Base-by-base conservation (phyloP, 768 basidiomycete species). In the Gelatoporia subvermispora region DNA sequence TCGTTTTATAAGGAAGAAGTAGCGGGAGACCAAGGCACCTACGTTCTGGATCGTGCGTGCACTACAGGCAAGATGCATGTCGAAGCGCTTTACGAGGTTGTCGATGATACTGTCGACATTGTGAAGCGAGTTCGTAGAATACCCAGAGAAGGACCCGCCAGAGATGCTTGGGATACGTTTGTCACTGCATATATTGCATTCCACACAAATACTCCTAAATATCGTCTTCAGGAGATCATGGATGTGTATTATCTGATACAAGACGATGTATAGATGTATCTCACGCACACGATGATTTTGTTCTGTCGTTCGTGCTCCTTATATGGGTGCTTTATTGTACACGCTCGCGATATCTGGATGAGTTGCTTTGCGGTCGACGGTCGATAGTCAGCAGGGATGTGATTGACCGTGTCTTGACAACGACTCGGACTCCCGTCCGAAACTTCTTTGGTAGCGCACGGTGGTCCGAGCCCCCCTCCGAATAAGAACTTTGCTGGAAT, bases 1-100 rank as follows among this genome's bases (percentile, higher is more conserved):
- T 57, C 56, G 3, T 57, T 57, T 23, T 57, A 57, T 48, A 57
- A 57, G 25, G 56, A 57, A 35, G 52, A 51, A 21, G 42, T 54
- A 5, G 52, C 41, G 20, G 40, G 50, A 8, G 56, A 57, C n/a
- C 51, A 41, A 23, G 49, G 39, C 24, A 57, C 49, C 40, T 57
- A 57, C 48, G 41, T 57, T 22, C 50, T 50, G 43, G 28, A 54
- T 3, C 52, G 56, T 18, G 56, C 56, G 0, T 24, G 35, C 10
- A 46, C 37, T 3, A 48, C 48, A 23, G 41, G 43, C 17, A 40
- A 22, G 7, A 17, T 50, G 2, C 8, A 15, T 0, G 16, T 25
- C 3, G 20, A 39, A 0, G 41, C 50, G 10, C 50, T 57, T 4
- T 44, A 31, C 8, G 41, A 43, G 11, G 37, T 54, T 8, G 44